Conservation (phyloP, 1,139 yeast species). For the Kluyveromyces sp. region DNA sequence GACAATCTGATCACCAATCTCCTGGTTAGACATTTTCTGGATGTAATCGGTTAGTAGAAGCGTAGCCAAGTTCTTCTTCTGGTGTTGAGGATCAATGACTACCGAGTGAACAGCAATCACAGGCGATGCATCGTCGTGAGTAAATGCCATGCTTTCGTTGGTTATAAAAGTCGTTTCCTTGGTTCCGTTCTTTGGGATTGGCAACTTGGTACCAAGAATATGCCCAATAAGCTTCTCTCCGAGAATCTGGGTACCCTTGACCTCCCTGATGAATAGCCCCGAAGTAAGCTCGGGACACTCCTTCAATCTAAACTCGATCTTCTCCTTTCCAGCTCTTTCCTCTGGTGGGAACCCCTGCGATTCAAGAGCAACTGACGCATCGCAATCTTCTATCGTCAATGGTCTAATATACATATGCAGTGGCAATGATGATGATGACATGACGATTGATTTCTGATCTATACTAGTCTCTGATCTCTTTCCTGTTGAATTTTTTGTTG, state of each 20-base stretch:
- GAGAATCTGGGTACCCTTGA: conserved; percentile 31
- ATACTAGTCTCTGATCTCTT: no score
- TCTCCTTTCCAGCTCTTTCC: conserved; percentile 61
- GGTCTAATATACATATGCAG: conserved; percentile 77
- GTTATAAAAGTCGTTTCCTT: conserved; percentile 43
- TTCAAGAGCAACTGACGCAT: conserved; percentile 56
- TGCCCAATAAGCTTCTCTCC: conserved; percentile 75
- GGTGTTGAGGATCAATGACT: conserved; percentile 71
- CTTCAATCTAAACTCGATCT: conserved; percentile 59
- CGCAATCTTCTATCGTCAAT: conserved; percentile 59
- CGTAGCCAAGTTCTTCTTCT: conserved; percentile 76
- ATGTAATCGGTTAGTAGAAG: conserved; percentile 79
- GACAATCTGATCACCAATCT: conserved; percentile 70
- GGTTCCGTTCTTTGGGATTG: conserved; percentile 32
- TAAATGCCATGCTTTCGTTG: conserved; percentile 56
- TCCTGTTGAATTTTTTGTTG: no score
- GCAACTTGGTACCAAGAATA: conserved; percentile 72
- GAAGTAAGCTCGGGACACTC: conserved; percentile 86
- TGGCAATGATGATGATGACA: conserved; percentile 34
- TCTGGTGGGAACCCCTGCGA: conserved; percentile 58
- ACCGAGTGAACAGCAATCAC: conserved; percentile 78
- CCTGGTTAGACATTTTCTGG: conserved; percentile 82
- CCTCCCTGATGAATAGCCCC: conserved; percentile 67
- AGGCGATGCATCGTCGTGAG: conserved; percentile 65
- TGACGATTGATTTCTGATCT: no score